Conservation (phyloP, 257 asterid genomes). For the Misopates orontium region DNA sequence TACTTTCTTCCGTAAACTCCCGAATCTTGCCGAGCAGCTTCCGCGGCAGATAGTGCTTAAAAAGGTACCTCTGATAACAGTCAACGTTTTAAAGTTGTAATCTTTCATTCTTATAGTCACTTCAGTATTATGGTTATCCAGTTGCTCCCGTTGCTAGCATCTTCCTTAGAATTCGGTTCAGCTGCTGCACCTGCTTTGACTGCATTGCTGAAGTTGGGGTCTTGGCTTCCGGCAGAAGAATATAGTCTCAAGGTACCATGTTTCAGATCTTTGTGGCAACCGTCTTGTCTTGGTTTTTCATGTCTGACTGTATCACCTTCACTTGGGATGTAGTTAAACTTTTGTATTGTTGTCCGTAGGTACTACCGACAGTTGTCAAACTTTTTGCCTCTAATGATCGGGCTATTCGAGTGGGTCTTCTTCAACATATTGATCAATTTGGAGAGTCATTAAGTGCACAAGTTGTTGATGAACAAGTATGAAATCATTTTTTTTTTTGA, state of each 20-base stretch:
- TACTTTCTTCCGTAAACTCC: constrained; percentile 93
- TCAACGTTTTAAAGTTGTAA: constrained; percentile 23
- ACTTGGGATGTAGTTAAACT: constrained; percentile 9
- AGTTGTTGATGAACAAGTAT: constrained; percentile 91
- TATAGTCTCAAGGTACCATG: constrained; percentile 67
- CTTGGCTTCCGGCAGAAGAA: constrained; percentile 87
- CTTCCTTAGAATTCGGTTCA: constrained; percentile 93
- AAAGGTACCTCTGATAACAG: constrained; percentile 51
- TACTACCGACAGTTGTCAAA: constrained; percentile 81
- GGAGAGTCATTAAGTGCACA: constrained; percentile 88
- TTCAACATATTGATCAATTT: constrained; percentile 92
- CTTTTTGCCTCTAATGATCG: constrained; percentile 91
- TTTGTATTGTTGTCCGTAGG: constrained; percentile 41
- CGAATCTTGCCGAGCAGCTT: constrained; percentile 93
- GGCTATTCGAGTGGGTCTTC: constrained; percentile 81
- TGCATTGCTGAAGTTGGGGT: constrained; percentile 87
- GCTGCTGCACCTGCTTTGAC: constrained; percentile 99
- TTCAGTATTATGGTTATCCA: constrained; percentile 36
- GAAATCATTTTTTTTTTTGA: constrained; percentile 23
- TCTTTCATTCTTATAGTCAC: constrained; percentile 23
- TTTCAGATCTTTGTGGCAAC: constrained; percentile 18
- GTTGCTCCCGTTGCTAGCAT: constrained; percentile 95
- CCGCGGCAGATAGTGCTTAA: constrained; percentile 94
- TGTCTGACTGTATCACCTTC: constrained; percentile 18
- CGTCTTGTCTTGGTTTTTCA: constrained; percentile 21